phyloP scores from a whole-genome alignment of 768 basidiomycete genomes.

The Suillus variegatus region DNA sequence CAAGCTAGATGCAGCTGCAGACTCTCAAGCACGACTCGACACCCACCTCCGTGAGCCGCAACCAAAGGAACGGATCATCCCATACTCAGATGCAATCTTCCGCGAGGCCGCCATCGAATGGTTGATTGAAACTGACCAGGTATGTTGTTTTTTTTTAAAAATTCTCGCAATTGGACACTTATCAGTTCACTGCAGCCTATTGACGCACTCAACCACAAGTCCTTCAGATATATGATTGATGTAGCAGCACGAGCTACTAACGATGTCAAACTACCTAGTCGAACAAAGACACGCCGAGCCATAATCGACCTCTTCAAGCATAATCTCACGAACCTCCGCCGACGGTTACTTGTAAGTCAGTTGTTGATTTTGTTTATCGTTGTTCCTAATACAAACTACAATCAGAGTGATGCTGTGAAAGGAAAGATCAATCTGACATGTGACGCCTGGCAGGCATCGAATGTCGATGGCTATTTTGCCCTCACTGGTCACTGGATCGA shows the following conservation, averaged over 20 bases:
- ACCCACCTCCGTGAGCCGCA: not conserved
- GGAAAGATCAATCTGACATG: not conserved
- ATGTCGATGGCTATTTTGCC: no score
- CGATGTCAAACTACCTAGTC: constrained; percentile 24
- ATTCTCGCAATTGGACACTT: no score
- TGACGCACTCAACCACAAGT: no score
- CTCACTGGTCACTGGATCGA: no score
- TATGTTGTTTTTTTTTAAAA: constrained; percentile 17
- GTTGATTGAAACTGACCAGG: constrained; percentile 42
- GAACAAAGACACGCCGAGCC: not conserved
- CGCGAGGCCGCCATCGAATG: constrained; percentile 35
- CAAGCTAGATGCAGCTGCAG: no score
- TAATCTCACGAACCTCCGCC: not conserved
- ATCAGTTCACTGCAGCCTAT: no score
- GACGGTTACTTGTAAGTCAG: no score
- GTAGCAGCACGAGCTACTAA: constrained; percentile 15
- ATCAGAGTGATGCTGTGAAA: no score
- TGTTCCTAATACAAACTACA: no score
- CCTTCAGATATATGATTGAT: no score
- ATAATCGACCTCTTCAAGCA: constrained; percentile 7
- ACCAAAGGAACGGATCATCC: constrained; percentile 20
- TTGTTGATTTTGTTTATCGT: no score
- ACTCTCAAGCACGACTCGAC: not conserved
- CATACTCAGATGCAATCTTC: constrained; percentile 32
- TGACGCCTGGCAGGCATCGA: not conserved